A percentile compares a stretch with the other conserved stretches of the same genome.
Conservation (phyloP, 2,329 filamentous ascomycete genomes). For the Beauveria asiatica region DNA sequence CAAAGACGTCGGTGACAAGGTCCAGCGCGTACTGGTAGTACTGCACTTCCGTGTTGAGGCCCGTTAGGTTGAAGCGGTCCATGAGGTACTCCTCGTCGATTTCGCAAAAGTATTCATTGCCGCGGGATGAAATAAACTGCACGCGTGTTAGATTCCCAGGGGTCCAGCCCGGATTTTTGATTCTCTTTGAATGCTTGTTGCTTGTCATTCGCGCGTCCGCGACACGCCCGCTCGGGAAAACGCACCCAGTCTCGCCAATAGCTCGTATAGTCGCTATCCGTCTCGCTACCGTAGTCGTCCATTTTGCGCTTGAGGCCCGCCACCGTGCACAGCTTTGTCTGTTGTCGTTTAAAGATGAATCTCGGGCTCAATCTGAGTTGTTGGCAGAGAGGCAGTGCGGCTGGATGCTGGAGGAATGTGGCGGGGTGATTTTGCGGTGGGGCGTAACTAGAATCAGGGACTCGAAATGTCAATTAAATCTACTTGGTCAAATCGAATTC, state of each 20-base stretch:
- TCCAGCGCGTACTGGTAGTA: slow-evolving; percentile 99
- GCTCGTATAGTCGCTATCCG: slow-evolving; percentile 97
- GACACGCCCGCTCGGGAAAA: neutral
- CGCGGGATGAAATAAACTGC: slow-evolving; percentile 94
- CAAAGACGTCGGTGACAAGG: slow-evolving; percentile 95
- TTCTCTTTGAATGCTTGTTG: no score
- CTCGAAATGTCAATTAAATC: neutral
- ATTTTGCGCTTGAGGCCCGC: slow-evolving; percentile 37
- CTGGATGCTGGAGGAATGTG: neutral
- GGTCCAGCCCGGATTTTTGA: neutral
- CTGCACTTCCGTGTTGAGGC: slow-evolving; percentile 92
- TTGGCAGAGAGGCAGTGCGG: neutral
- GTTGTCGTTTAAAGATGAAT: slow-evolving; percentile 7
- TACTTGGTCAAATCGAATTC: neutral
- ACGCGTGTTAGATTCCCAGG: neutral
- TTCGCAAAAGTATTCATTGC: slow-evolving; percentile 99
- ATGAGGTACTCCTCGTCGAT: slow-evolving; percentile 99
- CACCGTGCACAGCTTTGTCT: slow-evolving; percentile 1
- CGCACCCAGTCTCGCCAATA: slow-evolving; percentile 99
- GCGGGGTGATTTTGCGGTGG: slow-evolving; percentile 6
- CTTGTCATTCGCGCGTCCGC: no score
- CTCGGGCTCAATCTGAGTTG: neutral
- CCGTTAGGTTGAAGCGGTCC: slow-evolving; percentile 95
- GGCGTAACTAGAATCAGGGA: neutral
- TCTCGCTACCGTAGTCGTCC: slow-evolving; percentile 97